Percentiles rank a stretch among this genome's conserved stretches.
These are phyloP conservation scores for Aspergillus ochraceus DNA, from an alignment of 2,329 filamentous ascomycete genomes.

Conservation along the genomic window DNA sequence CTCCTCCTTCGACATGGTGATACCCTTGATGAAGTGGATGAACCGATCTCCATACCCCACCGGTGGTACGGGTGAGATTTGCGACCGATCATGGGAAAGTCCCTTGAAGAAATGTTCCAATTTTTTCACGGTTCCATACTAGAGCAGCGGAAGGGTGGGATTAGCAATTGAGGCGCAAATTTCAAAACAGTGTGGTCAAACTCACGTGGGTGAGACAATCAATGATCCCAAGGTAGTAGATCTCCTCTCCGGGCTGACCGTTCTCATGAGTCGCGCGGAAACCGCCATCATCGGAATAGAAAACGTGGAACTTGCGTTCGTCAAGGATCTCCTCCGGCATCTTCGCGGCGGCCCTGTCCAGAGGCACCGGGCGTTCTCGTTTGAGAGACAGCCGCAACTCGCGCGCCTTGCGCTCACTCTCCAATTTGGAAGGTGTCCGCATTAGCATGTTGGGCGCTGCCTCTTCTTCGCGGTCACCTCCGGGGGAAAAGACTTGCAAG, in stretches of 20 bases:
- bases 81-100: slow-evolving; percentile 73
- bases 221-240: slow-evolving; percentile 98
- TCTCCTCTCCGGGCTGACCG: slow-evolving; percentile 78
- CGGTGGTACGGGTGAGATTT: slow-evolving; percentile 91
- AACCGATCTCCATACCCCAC: slow-evolving; percentile 92
- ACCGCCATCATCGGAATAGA: slow-evolving; percentile 92
- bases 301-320: slow-evolving; percentile 74
- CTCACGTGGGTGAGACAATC: slow-evolving; percentile 95
- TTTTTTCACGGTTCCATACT: slow-evolving; percentile 95
- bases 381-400: slow-evolving; percentile 92
- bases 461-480: slow-evolving; percentile 68
- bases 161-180: background rate
- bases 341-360: slow-evolving; percentile 76
- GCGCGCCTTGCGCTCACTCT: slow-evolving; percentile 85
- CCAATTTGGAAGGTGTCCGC: slow-evolving; percentile 89
- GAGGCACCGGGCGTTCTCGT: slow-evolving; percentile 87
- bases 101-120: slow-evolving; percentile 98
- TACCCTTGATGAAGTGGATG: slow-evolving; percentile 83
- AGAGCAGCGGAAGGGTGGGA: slow-evolving; percentile 14
- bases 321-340: slow-evolving; percentile 90
- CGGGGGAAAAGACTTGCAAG: slow-evolving; percentile 89
- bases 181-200: slow-evolving; percentile 21
- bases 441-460: slow-evolving; percentile 66
- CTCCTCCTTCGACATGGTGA: slow-evolving; percentile 88
- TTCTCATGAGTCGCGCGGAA: slow-evolving; percentile 92